Evolutionary conservation across 192 early-diverging fungal species (phyloP).

Genomic region (Geranomyces variabilis): DNA sequence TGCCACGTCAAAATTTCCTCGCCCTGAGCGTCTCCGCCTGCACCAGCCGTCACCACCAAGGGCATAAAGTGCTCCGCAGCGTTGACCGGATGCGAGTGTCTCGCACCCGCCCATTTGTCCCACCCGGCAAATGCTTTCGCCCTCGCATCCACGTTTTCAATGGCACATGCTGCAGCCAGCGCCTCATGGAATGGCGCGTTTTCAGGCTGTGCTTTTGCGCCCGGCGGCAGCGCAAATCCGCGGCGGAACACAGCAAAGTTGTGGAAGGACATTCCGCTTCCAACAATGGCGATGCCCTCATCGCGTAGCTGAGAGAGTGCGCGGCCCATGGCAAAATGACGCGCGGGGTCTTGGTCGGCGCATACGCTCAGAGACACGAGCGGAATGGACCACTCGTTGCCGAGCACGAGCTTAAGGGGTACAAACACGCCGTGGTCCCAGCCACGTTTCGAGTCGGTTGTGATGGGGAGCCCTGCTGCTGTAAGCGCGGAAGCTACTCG

Average conservation of each 20-base stretch:
- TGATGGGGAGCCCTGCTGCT: slow-evolving; percentile 36
- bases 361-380: slow-evolving; percentile 50
- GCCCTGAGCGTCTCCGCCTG: slow-evolving; percentile 14
- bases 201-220: slow-evolving; percentile 2
- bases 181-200: slow-evolving; percentile 27
- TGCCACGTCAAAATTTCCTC: slow-evolving; percentile 7
- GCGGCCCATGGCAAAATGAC: slow-evolving; percentile 41
- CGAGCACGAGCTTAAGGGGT: slow-evolving; percentile 45
- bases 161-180: slow-evolving; percentile 8
- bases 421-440: slow-evolving; percentile 65
- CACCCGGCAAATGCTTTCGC: slow-evolving; percentile 16
- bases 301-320: slow-evolving; percentile 49
- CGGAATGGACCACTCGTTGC: slow-evolving; percentile 36
- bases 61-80: slow-evolving; percentile 52
- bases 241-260: slow-evolving; percentile 22
- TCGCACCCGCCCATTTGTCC: slow-evolving; percentile 10
- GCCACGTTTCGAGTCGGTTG: slow-evolving; percentile 39
- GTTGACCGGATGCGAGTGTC: slow-evolving; percentile 36
- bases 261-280: slow-evolving; percentile 47
- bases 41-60: slow-evolving; percentile 48
- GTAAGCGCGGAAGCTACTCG: slow-evolving; percentile 35
- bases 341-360: slow-evolving; percentile 34
- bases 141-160: slow-evolving; percentile 5
- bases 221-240: neutral
- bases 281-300: slow-evolving; percentile 53